Evolutionary conservation across 2,329 filamentous ascomycete genomes (phyloP), one percentile per base, ranked within the genome.

Genomic region (Sordariomycetes sp.): DNA sequence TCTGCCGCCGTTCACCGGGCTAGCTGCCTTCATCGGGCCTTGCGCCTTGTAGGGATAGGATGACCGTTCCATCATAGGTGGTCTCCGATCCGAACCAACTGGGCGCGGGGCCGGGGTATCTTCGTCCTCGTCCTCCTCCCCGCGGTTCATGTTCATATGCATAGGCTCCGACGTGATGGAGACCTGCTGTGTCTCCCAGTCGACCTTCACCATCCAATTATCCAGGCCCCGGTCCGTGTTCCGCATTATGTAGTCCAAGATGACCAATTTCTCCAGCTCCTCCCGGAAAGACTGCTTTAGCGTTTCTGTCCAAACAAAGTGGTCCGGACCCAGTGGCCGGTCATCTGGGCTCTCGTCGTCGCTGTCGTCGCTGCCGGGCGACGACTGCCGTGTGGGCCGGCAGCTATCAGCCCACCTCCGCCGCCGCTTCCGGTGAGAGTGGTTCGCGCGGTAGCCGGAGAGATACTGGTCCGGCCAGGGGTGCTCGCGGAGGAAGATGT

Each of bases 201-300:
- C 92, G 35, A 99, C 89, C 71, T 90, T 94, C 68, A 99, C 91
- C 94, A 99, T 99, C 94, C 94, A 99, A 66, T 99, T 99, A 70
- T 99, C 94, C 59, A 97, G 77, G 1, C 94, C 94, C 72, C 94
- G 83, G 70, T 99, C 94, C 1, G 94, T 99, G 68, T 99, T 99
- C 59, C 94, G 85, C 94, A 99, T 99, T 62, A 99, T 96, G 70
- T 99, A 99, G 72, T 99, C 94, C 63, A 99, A 73, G 66, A 99
- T 96, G 24, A 99, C 95, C 8, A 99, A 78, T 72, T 97, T 97
- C 74, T 99, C 94, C 54, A 99, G 79, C 73, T 97, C 89, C 71
- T 99, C 94, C 43, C 94, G 80, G 69, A 99, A 96, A 0, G 90
- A 88, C 70, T 96, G 90, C 68, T 97, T 95, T 53, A 99, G 72